Conservation (phyloP, 345 rosid genomes). For the Erucastrum elatum region DNA sequence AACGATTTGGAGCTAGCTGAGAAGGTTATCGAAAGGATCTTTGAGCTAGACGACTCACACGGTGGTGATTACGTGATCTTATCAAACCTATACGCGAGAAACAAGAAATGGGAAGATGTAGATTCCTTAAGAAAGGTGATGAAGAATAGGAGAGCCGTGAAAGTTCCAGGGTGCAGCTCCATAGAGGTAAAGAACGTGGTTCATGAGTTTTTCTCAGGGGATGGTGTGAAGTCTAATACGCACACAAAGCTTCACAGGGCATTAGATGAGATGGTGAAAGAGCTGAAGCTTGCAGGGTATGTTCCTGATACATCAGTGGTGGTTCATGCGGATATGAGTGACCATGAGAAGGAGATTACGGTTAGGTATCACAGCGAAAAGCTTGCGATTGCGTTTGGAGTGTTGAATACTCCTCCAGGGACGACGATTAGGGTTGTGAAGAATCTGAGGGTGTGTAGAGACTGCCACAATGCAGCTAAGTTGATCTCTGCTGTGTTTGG, state of each 20-base stretch:
- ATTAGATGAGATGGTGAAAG: constrained; percentile 61
- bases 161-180: constrained; percentile 86
- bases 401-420: constrained; percentile 72
- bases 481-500: constrained; percentile 59
- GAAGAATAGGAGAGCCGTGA: constrained; percentile 57
- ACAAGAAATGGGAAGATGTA: constrained; percentile 71
- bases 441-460: constrained; percentile 83
- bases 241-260: constrained; percentile 51
- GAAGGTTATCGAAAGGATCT: constrained; percentile 54
- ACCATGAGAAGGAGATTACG: constrained; percentile 61
- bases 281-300: constrained; percentile 78
- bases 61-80: constrained; percentile 83
- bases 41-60: constrained; percentile 66
- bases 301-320: constrained; percentile 69
- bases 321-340: constrained; percentile 62
- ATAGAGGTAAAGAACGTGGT: constrained; percentile 73
- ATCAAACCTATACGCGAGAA: constrained; percentile 72
- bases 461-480: constrained; percentile 85
- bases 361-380: constrained; percentile 89
- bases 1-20: constrained; percentile 54
- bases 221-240: constrained; percentile 52
- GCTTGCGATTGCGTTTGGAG: constrained; percentile 73
- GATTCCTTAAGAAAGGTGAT: constrained; percentile 59
- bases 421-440: constrained; percentile 72
- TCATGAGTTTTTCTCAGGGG: constrained; percentile 81